Conservation (phyloP, 2,329 filamentous ascomycete species). For the Sclerotinia trifoliorum region DNA sequence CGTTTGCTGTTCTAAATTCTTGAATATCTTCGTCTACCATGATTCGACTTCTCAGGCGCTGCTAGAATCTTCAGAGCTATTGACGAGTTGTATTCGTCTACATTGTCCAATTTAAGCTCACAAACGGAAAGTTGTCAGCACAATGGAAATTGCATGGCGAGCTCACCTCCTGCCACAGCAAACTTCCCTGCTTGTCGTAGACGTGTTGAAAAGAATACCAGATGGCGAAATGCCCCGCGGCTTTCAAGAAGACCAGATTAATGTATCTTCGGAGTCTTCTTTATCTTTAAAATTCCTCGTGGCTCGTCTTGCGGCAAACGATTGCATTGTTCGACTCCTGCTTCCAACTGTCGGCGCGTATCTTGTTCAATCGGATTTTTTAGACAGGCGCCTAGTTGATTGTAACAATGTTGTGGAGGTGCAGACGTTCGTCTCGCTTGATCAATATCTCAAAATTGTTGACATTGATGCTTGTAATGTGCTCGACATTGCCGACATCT, state of each 20-base stretch:
- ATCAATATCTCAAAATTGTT: not conserved
- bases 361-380: slow-evolving; percentile 1
- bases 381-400: not conserved
- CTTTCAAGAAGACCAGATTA: not conserved
- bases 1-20: not conserved
- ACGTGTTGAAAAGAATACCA: not conserved
- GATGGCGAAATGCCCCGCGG: not conserved
- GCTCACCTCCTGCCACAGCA: not conserved
- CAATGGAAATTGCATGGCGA: not conserved
- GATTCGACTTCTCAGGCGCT: not conserved
- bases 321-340: slow-evolving; percentile 1
- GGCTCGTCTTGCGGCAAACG: not conserved
- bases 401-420: not conserved
- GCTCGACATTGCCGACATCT: not conserved
- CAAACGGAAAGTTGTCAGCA: not conserved
- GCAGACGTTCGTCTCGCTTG: not conserved
- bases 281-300: not conserved
- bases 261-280: not conserved
- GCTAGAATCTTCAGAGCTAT: not conserved
- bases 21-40: not conserved
- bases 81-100: not conserved
- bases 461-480: not conserved
- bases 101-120: not conserved
- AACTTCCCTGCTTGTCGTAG: slow-evolving; percentile 2
- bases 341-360: not conserved